Evolutionary conservation across 352 stramenopile species (phyloP), one percentile per base, ranked within the genome.

Genomic region (Salisapilia sapeloensis): DNA sequence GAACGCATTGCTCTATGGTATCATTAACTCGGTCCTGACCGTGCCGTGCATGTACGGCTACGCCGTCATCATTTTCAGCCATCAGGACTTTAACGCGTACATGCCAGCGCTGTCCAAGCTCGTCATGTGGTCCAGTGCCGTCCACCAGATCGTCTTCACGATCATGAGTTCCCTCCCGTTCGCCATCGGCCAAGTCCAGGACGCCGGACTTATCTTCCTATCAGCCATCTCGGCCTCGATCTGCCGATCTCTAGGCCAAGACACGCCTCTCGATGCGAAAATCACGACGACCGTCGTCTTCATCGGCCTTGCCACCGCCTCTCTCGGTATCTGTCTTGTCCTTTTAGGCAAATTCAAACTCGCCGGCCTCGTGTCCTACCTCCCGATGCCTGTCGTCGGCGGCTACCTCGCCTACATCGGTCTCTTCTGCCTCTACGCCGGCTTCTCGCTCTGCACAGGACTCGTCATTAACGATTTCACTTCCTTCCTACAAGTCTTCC

Each of bases 151-250:
- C 42, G 80, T 90, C 58, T 86, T 85, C 44, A 89, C 75, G 2
- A 34, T 78, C 7, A 65, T 97, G 33, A 96, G 74, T 32, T 83
- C 79, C 21, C 51, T 99, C 23, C 82, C 85, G 0, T 98, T 98
- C 57, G 91, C 95, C 6, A 96, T 99, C 22, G 95, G 93, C 10
- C 92, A 96, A 46, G 94, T 99, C 1, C 95, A 99, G 53, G 93
- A 99, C 50, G 92, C 93, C 4, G 95, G 95, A 0, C 71, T 99
- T 2, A 98, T 99, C 46, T 98, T 99, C 56, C 60, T 99, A 13
- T 89, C 60, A 29, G 66, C 70, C 31, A 98, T 98, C 37, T 87
- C 94, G 0, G 77, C 54, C 52, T 97, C 67, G 51, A 84, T 86
- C 32, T 95, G 49, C 59, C 76, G 50, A 25, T 67, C 45, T 55